Evolutionary conservation across 139 green algal species (phyloP), one percentile per base, ranked within the genome.

Genomic region (Axilococcus clingmanii): DNA sequence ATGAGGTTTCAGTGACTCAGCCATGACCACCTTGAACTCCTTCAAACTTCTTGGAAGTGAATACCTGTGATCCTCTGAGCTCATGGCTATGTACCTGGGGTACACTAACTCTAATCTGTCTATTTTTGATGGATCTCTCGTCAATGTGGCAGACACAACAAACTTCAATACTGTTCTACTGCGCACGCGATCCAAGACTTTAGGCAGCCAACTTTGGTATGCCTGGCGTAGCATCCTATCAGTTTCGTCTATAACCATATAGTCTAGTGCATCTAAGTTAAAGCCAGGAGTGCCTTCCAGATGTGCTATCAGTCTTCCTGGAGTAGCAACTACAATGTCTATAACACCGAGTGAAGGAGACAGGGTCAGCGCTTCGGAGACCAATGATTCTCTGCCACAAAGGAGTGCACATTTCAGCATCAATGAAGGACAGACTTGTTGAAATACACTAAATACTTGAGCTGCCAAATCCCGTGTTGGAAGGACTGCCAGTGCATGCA

Each of bases 201-300:
- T 48, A 0, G 83, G 71, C 47, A 96, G 73, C 88, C 89, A 97
- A 44, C 82, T 78, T 37, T 96, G 78, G 68, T 96, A 96, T n/a
- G 68, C 60, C 74, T 97, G 89, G 2, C 83, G 66, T 57, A 97
- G 76, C 56, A 97, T 71, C 4, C 89, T 60, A 58, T 97, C 89
- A 5, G 80, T 78, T 66, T 96, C 89, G 40, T 96, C 89, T 7
- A 97, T 77, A 5, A 96, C 75, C 48, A 94, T 64, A 57, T 85
- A 89, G 27, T 27, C 15, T 2, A 94, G 61, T 43, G 61, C 34
- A 1, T 36, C 5, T 11, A 93, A 46, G 12, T 25, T 66, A 34
- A 74, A 66, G 14, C 71, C 71, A 2, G 48, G 41, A 1, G 60
- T 78, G 25, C 40, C 30, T 41, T 77, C 57, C 22, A 93, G 52